Evolutionary conservation across 768 basidiomycete species (phyloP).

Genomic region (Naganishia vishniacii): DNA sequence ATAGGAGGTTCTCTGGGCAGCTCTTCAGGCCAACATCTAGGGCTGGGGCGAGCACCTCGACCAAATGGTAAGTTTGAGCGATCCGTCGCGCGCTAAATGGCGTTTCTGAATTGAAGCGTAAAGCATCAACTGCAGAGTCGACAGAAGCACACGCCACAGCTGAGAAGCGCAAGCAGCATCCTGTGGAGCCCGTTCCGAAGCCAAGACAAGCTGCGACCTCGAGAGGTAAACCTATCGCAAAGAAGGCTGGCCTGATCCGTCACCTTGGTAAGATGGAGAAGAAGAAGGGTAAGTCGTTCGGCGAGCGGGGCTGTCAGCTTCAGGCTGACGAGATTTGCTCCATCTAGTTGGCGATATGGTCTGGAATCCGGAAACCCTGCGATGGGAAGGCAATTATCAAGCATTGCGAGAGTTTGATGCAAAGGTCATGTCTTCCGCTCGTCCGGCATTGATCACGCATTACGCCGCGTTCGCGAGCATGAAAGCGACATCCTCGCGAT

Average conservation of each 20-base stretch:
- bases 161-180: conserved; percentile 28
- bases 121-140: not conserved
- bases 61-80: not conserved
- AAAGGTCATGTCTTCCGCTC: conserved; percentile 66
- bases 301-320: not conserved
- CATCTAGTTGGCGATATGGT: conserved; percentile 82
- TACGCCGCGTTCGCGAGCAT: conserved; percentile 53
- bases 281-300: conserved; percentile 42
- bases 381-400: conserved; percentile 98
- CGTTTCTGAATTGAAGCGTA: not conserved
- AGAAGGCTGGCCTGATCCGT: conserved; percentile 35
- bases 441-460: conserved; percentile 93
- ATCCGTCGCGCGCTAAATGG: too few relatives aligned
- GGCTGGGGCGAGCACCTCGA: conserved; percentile 1
- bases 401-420: conserved; percentile 82
- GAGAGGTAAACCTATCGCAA: not conserved
- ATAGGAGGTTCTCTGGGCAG: not conserved
- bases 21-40: conserved; percentile 2
- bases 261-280: conserved; percentile 43
- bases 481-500: conserved; percentile 57
- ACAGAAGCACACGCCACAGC: not conserved
- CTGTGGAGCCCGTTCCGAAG: not conserved
- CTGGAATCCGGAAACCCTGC: conserved; percentile 82
- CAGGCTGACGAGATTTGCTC: not conserved
- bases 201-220: conserved; percentile 13